Evolutionary conservation across 495 filamentous ascomycete genomes (phyloP), one percentile per base, ranked within the genome.

Genomic region (Terfezia claveryi): DNA sequence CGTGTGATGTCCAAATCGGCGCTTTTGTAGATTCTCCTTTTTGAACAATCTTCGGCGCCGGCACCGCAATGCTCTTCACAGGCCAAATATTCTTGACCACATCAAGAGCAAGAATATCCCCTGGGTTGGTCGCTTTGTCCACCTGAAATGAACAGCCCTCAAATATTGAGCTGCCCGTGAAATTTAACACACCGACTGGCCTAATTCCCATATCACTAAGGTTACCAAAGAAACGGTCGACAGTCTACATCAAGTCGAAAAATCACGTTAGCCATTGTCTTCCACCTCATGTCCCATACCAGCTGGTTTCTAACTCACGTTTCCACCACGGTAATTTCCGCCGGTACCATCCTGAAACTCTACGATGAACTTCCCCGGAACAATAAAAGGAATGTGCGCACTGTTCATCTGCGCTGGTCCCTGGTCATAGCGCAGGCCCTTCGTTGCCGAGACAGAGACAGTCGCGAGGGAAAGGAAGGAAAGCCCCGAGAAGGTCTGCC

Each of bases 341-440:
- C 56, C 36, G 50, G 38, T 7, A 2, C 27, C 27, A 4, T 23
- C 10, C 58, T 63, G 36, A 57, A 63, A 59, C 32, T 63, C 61
- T 14, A 63, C 61, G 54, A 63, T 63, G 51, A 52, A 63, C 14
- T 60, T 49, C 38, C 61, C 61, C 8, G 61, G 61, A 38, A 62
- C 57, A 54, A 32, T 7, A 32, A 7, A 32, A 32, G 27, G 7
- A 54, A 46, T 46, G 3, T 14, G 14, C 4, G 12, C 41, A 2
- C 10, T 11, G 16, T 44, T 44, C 38, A 11, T 16, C 41, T 20
- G 41, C 14, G 41, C 17, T 5, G 41, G 14, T 46, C 41, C 41
- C 12, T 20, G 12, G 41, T 46, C 41, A 20, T 14, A 46, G 17
- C 41, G 41, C 4, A 14, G 4, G 41, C 14, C 12, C 41, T 46